Conservation (phyloP, 2,329 filamentous ascomycete genomes). For the Apiospora arundinis region DNA sequence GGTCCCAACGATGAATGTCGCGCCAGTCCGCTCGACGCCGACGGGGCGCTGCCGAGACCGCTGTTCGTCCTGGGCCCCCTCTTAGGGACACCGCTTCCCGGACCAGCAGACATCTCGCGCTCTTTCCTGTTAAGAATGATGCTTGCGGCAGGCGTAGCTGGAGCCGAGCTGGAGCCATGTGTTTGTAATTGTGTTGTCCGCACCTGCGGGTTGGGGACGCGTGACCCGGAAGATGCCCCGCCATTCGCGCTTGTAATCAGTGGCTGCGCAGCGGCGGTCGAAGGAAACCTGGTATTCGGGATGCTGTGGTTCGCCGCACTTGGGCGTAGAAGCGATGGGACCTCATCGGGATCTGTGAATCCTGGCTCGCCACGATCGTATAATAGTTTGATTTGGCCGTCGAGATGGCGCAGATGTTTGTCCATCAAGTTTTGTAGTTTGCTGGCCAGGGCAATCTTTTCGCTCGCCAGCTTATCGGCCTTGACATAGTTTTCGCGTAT, state of each 20-base stretch:
- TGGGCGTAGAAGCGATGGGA: conserved; percentile 66
- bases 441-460: conserved; percentile 74
- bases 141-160: conserved; percentile 65
- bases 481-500: conserved; percentile 72
- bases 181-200: conserved; percentile 56
- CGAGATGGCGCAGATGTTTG: conserved; percentile 68
- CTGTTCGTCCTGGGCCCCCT: conserved; percentile 56
- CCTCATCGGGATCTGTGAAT: conserved; percentile 66
- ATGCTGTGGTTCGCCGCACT: conserved; percentile 61
- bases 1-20: conserved; percentile 69
- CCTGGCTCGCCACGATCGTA: conserved; percentile 67
- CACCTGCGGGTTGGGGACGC: conserved; percentile 53
- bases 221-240: conserved; percentile 50
- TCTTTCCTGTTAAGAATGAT: conserved; percentile 64
- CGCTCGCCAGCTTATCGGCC: conserved; percentile 73
- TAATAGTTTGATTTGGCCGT: conserved; percentile 66
- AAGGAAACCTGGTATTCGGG: conserved; percentile 45
- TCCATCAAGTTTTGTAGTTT: conserved; percentile 67
- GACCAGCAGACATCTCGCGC: conserved; percentile 64
- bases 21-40: conserved; percentile 63
- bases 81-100: conserved; percentile 56
- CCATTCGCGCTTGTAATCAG: conserved; percentile 40
- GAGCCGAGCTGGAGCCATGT: conserved; percentile 61
- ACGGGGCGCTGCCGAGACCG: conserved; percentile 53
- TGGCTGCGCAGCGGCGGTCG: conserved; percentile 41